Conservation (phyloP, 148 eudicot genomes). For the Dysphania ambrosioides region DNA sequence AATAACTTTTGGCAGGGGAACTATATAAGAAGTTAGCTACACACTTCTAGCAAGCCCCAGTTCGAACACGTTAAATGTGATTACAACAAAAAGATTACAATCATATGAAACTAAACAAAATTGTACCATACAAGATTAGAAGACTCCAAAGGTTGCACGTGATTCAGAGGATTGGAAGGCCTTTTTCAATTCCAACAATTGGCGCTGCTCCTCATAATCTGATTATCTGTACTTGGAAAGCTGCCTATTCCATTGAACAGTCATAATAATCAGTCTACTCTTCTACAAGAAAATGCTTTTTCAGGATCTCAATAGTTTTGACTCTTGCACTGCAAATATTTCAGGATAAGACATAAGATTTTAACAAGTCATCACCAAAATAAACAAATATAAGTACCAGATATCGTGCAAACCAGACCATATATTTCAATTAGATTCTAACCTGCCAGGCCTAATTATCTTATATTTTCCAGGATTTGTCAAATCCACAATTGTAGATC, state of each 20-base stretch:
- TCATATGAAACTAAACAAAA: neutral
- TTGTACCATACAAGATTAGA: neutral
- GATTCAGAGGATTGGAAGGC: neutral
- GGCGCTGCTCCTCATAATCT: neutral
- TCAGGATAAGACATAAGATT: neutral
- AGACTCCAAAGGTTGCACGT: constrained; percentile 1
- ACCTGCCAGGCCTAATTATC: constrained; percentile 90
- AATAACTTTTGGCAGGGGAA: neutral
- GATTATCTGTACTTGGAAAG: too few species aligned
- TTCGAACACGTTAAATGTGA: neutral
- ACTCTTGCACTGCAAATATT: constrained; percentile 59
- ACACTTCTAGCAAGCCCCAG: neutral
- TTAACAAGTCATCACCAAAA: neutral
- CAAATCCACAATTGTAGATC: constrained; percentile 86
- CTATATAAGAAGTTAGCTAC: neutral
- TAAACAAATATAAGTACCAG: neutral
- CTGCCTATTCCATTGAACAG: neutral
- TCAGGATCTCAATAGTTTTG: constrained; percentile 66
- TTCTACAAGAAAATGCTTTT: constrained; percentile 46
- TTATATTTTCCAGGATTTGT: constrained; percentile 56
- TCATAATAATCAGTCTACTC: constrained; percentile 23
- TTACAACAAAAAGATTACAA: neutral
- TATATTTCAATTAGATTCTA: constrained; percentile 7
- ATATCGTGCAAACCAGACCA: neutral
- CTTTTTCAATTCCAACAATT: neutral